Evolutionary conservation across 108 stramenopile species (phyloP), one percentile per base, ranked within the genome.

Genomic region (Aurantiochytrium sp.): DNA sequence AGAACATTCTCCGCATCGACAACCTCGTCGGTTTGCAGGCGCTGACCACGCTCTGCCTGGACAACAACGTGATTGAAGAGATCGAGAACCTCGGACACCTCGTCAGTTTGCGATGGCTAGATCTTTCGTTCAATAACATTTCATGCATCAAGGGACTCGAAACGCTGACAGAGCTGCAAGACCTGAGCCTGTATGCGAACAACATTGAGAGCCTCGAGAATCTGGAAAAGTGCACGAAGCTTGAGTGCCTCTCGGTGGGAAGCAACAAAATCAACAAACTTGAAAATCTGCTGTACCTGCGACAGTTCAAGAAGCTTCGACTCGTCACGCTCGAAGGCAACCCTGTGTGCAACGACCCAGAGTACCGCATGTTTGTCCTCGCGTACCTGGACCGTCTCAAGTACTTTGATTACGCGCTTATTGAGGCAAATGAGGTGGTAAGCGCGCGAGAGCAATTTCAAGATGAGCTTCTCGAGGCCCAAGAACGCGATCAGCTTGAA

Each of bases 51-150:
- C 93, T 95, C 29, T 94, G 94, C 59, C 72, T 95, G 58, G 94
- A 95, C 92, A 95, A 95, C 93, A 95, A 95, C 89, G 76, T 91
- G 5, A 93, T 95, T 44, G 88, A 90, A 14, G 71, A 18, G 5
- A 92, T 95, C 71, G 58, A 60, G 23, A 94, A 94, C 72, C 60
- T 95, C 28, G 89, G 59, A 12, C 93, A 94, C 89, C 69, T 95
- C n/a, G 72, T 72, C 23, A 91, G 93, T 18, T 87, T 95, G 71
- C 91, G 87, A 5, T 95, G 94, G 94, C 88, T 95, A 6, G 94
- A 95, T 69, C 88, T 95, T 44, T 91, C 90, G 35, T 95, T 95
- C 89, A 95, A 95, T 88, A 89, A 90, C 88, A 94, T 95, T 73
- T 87, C 72, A 25, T 58, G n/a, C 12, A 94, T 95, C 57, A 58